phyloP scores from a whole-genome alignment of 768 basidiomycete species.

The Suillus paluster region DNA sequence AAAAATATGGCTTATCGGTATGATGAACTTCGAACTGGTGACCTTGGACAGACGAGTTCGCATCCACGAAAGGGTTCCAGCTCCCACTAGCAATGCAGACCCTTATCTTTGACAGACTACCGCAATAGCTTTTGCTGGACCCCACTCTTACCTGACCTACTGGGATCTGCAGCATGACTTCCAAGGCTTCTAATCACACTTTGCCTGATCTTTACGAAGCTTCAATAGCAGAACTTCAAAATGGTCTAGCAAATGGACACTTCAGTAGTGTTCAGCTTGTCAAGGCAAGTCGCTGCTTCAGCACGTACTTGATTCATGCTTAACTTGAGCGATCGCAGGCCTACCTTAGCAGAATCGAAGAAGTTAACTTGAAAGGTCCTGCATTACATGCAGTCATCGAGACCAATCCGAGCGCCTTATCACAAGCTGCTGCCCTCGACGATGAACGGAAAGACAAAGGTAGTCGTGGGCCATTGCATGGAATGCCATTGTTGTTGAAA shows the following conservation, averaged over 20 bases:
- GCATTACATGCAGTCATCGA: conserved; percentile 40
- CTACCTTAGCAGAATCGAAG: no score
- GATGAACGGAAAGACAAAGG: conserved; percentile 25
- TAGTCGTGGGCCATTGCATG: conserved; percentile 33
- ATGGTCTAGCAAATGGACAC: conserved; percentile 30
- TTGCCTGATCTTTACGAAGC: conserved; percentile 44
- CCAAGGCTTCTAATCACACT: neutral
- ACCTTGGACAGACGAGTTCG: neutral
- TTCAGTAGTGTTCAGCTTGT: conserved; percentile 44
- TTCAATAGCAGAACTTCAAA: conserved; percentile 37
- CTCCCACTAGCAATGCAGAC: neutral
- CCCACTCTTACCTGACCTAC: neutral
- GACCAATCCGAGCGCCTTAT: conserved; percentile 34
- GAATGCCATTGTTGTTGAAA: conserved; percentile 38
- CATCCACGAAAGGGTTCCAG: neutral
- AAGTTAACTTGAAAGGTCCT: conserved; percentile 44
- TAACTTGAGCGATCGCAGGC: conserved; percentile 21
- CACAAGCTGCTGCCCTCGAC: conserved; percentile 35
- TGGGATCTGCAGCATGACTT: neutral
- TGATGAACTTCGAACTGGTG: neutral
- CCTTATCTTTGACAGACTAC: neutral
- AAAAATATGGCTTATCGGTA: conserved; percentile 1
- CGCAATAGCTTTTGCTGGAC: neutral
- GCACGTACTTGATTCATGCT: neutral
- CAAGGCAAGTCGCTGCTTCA: conserved; percentile 21